phyloP scores from a whole-genome alignment of 2,329 filamentous ascomycete species.

The Calonectria hawksworthii region DNA sequence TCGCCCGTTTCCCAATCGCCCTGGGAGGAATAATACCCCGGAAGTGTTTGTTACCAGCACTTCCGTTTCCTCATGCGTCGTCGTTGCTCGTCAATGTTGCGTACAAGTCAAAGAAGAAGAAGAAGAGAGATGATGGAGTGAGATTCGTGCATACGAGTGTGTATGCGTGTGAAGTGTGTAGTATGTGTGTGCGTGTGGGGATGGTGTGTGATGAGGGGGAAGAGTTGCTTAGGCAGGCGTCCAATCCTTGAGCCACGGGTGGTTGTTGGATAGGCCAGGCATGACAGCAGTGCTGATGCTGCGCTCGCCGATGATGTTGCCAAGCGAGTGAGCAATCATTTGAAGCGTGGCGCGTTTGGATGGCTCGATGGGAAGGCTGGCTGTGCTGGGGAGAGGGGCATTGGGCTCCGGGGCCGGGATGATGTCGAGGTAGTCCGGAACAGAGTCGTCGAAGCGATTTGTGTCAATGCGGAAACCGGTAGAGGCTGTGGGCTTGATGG shows the following conservation, averaged over 20 bases:
- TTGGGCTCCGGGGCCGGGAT: constrained; percentile 25
- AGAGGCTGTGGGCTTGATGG: constrained; percentile 28
- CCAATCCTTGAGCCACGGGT: constrained; percentile 45
- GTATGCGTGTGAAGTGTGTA: neutral
- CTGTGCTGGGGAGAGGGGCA: constrained; percentile 33
- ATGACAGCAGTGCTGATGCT: constrained; percentile 43
- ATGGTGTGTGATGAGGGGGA: neutral
- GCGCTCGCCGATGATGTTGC: constrained; percentile 44
- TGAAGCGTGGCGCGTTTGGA: constrained; percentile 42
- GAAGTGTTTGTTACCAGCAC: constrained; percentile 8
- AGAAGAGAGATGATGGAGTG: neutral
- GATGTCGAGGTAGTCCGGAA: constrained; percentile 39
- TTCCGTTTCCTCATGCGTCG: constrained; percentile 31
- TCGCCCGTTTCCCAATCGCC: constrained; percentile 8
- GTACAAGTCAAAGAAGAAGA: constrained; percentile 6
- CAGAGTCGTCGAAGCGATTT: constrained; percentile 13
- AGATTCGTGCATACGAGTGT: neutral
- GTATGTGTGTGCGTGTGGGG: neutral
- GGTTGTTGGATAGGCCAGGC: constrained; percentile 33
- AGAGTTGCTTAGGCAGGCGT: constrained; percentile 31
- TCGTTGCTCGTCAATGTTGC: constrained; percentile 29
- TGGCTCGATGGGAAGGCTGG: constrained; percentile 31
- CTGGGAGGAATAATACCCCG: neutral
- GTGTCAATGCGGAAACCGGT: constrained; percentile 41
- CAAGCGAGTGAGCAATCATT: constrained; percentile 45